Percentiles rank a stretch among this genome's conserved stretches.
phyloP scores from a whole-genome alignment of 495 filamentous ascomycete species.

The Aeminium ludgeri region DNA sequence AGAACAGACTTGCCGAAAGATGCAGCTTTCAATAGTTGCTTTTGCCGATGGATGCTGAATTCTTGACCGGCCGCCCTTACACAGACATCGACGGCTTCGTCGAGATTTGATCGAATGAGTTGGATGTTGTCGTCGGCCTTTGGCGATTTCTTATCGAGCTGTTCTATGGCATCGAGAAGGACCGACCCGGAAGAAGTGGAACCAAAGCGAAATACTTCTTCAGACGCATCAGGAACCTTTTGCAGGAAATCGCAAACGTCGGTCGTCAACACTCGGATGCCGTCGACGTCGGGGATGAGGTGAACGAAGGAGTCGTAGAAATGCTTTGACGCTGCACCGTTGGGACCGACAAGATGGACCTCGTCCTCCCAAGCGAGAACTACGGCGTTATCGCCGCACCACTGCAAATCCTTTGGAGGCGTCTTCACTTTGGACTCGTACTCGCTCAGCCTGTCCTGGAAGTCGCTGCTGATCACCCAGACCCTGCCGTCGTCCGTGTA shows the following conservation, averaged over 20 bases:
- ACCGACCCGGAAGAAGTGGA: conserved; percentile 79
- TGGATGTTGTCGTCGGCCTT: conserved; percentile 97
- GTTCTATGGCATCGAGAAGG: conserved; percentile 77
- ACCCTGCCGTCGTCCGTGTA: conserved; percentile 74
- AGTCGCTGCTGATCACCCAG: conserved; percentile 88
- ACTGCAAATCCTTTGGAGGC: conserved; percentile 73
- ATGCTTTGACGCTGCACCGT: conserved; percentile 52
- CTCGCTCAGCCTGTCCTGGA: conserved; percentile 78
- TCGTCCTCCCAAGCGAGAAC: conserved; percentile 96
- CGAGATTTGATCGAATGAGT: conserved; percentile 67
- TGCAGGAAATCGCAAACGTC: conserved; percentile 92
- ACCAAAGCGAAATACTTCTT: conserved; percentile 75
- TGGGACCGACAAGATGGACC: conserved; percentile 83
- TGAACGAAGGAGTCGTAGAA: conserved; percentile 87
- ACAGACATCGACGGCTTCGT: conserved; percentile 82
- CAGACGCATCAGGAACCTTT: conserved; percentile 73
- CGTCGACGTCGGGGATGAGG: conserved; percentile 75
- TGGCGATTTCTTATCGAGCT: conserved; percentile 81
- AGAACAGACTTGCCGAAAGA: conserved; percentile 95
- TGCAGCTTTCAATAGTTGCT: conserved; percentile 82
- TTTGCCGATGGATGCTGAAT: conserved; percentile 81
- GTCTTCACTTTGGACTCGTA: conserved; percentile 76
- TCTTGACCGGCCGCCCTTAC: conserved; percentile 84
- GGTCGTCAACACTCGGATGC: conserved; percentile 71
- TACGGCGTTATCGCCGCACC: conserved; percentile 93